These are phyloP conservation scores for Colletotrichum australisinense DNA, from an alignment of 2,329 filamentous ascomycete genomes.

Conservation along the genomic window DNA sequence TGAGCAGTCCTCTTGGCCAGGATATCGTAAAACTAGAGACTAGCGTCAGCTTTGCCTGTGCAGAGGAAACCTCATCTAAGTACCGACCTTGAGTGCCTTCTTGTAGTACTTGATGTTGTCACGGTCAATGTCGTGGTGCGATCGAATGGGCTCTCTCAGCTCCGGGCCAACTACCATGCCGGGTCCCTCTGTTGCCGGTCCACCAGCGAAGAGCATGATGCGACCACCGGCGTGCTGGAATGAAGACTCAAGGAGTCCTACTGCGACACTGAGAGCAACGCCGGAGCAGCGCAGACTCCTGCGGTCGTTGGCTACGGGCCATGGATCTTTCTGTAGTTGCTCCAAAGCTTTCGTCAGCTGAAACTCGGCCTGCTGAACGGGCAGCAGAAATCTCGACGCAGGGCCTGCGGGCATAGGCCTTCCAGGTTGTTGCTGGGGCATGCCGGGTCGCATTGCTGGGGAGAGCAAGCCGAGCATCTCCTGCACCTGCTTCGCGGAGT, in stretches of 20 bases:
- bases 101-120: slow-evolving; percentile 99
- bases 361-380: slow-evolving; percentile 95
- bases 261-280: slow-evolving; percentile 94
- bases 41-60: slow-evolving; percentile 40
- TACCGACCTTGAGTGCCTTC: slow-evolving; percentile 89
- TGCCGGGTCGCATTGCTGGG: slow-evolving; percentile 78
- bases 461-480: slow-evolving; percentile 93
- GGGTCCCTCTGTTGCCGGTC: slow-evolving; percentile 93
- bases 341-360: slow-evolving; percentile 97
- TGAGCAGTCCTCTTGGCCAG: slow-evolving; percentile 94
- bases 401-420: slow-evolving; percentile 82
- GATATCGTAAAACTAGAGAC: slow-evolving; percentile 85
- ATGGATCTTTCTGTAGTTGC: slow-evolving; percentile 95
- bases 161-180: slow-evolving; percentile 97
- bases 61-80: not conserved
- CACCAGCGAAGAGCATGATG: slow-evolving; percentile 97
- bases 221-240: slow-evolving; percentile 96
- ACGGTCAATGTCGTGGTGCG: slow-evolving; percentile 97
- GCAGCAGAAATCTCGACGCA: slow-evolving; percentile 89
- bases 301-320: slow-evolving; percentile 95
- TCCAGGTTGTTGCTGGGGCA: slow-evolving; percentile 79
- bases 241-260: slow-evolving; percentile 90
- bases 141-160: slow-evolving; percentile 94
- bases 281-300: slow-evolving; percentile 92
- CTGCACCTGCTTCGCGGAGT: slow-evolving; percentile 98